Evolutionary conservation across 305 asterid species (phyloP).

Genomic region (Petunia hybrid): DNA sequence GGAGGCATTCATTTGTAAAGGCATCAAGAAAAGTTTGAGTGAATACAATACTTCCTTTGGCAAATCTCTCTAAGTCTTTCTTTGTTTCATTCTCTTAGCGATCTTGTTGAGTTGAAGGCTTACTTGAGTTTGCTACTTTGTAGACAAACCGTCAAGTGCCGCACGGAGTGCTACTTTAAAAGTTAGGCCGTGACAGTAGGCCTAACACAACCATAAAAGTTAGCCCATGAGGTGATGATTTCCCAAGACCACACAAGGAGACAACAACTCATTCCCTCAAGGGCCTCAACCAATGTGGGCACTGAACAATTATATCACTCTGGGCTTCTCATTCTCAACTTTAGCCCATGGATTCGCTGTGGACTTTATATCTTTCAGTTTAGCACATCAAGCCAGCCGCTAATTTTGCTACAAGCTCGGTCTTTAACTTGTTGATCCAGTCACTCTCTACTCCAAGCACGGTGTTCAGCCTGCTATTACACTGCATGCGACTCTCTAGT

Average conservation of each 20-base stretch:
- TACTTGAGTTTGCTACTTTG: too few species aligned
- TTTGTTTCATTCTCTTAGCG: too few species aligned
- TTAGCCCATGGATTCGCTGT: neutral
- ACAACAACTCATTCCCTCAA: neutral
- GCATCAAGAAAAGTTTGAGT: too few species aligned
- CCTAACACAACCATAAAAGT: neutral
- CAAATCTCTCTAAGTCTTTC: too few species aligned
- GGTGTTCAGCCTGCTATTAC: neutral
- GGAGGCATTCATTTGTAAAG: too few species aligned
- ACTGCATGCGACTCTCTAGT: too few species aligned
- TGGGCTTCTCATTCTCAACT: neutral
- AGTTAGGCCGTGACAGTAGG: neutral
- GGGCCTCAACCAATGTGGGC: neutral
- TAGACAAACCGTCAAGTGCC: too few species aligned
- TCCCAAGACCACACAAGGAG: neutral
- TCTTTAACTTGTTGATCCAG: too few species aligned
- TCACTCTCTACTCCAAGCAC: neutral
- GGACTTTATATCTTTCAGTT: neutral
- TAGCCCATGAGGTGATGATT: neutral
- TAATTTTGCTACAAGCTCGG: neutral
- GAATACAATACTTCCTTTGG: too few species aligned
- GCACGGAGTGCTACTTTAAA: too few species aligned
- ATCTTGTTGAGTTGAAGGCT: too few species aligned
- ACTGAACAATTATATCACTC: neutral
- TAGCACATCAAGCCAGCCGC: neutral